Base-by-base conservation (phyloP, 148 eudicot species). In the Spergularia marina region DNA sequence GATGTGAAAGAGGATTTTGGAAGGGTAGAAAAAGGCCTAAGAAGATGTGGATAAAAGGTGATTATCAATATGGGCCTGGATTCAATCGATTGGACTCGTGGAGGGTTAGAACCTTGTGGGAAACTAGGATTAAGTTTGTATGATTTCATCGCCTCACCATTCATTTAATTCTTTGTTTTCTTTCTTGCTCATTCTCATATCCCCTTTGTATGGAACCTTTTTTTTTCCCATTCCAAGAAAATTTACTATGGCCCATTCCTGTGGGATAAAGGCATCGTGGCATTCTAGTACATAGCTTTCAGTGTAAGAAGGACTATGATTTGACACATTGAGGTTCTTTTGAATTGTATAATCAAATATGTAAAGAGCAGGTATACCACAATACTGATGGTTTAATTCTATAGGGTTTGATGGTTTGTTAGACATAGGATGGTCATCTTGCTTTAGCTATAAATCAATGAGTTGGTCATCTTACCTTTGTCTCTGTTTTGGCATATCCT, bases 1-100 rank as follows among this genome's bases (percentile, higher is more conserved):
- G 36, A 67, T 11, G 17, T 9, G 10, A 18, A 67, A 47, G 55
- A 67, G 15, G 17, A 47, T 10, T 65, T 41, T 39, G 11, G 12
- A 65, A 65, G 23, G 52, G 18, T 34, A 17, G 21, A 40, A n/a
- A 3, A 44, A 64, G 49, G 36, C 47, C 71, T 47, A 67, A 44
- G 36, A 67, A 20, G 71, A 67, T 6, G 11, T 67, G 70, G 70
- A 20, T 67, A 67, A 53, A 55, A 44, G 16, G 55, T 67, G 17
- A 65, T 40, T 65, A 41, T 34, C 14, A 61, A 2, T 61, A 23
- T 16, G 52, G 9, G 51, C 20, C 21, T 51, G 12, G 49, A 47
- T n/a, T n/a, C 8, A 13, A 53, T 20, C 10, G 2, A 67, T 30
- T 30, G 36, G 36, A 30, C 36, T 30, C 36, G 34, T 49, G 55